These are phyloP conservation scores for Cardamine chenopodiifolia DNA, from an alignment of 345 rosid genomes.

Conservation along the genomic window DNA sequence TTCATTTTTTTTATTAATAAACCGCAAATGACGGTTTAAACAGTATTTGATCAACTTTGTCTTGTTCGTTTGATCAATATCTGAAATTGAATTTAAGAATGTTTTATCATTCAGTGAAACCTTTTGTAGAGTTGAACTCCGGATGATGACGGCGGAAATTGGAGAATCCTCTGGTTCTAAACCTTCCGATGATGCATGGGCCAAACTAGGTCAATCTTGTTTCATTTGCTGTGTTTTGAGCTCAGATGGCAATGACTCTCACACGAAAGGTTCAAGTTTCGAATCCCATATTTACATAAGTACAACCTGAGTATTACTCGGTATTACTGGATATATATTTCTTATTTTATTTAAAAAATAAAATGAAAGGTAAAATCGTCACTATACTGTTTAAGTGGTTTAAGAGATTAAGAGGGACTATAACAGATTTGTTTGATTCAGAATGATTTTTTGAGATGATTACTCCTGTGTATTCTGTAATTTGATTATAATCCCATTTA, in stretches of 20 bases:
- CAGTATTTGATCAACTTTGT: not conserved
- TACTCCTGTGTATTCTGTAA: not conserved
- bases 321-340: no score
- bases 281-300: no score
- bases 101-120: not conserved
- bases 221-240: no score
- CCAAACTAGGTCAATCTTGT: constrained; percentile 50
- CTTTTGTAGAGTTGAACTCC: constrained; percentile 4
- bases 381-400: no score
- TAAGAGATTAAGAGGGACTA: no score
- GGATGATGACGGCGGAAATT: constrained; percentile 38
- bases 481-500: not conserved
- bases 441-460: no score
- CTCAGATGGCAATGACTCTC: no score
- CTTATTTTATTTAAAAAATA: no score
- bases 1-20: not conserved
- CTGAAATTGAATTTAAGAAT: not conserved
- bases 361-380: no score
- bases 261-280: no score
- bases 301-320: no score
- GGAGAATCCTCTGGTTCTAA: constrained; percentile 51
- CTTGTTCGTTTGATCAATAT: not conserved
- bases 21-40: not conserved
- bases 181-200: constrained; percentile 51
- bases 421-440: no score